Evolutionary conservation across 768 basidiomycete genomes (phyloP), one percentile per base, ranked within the genome.

Genomic region (Auricularia heimuer): DNA sequence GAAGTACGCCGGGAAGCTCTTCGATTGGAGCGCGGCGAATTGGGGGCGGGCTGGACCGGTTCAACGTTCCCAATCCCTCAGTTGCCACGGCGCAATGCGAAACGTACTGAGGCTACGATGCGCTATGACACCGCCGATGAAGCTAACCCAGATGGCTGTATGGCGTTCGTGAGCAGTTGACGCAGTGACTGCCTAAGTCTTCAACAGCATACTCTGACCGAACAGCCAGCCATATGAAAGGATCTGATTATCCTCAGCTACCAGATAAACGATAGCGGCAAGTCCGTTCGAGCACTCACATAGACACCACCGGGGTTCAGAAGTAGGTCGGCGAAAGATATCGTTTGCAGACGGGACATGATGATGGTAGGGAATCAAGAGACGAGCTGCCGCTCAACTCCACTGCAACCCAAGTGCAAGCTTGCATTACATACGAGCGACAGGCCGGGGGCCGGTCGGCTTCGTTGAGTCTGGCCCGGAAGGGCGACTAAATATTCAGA

Each of bases 1-100:
- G 70, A 93, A 93, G 75, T 89, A 92, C 67, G 88, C 73, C 1
- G 91, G 89, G 75, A 90, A 90, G 0, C 81, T 83, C 69, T 81
- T 83, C 71, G 89, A 85, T 71, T 93, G 91, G 39, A 94, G 80
- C 51, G 81, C 77, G 10, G 86, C 83, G 66, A 93, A 93, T 65
- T 88, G 85, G 61, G 85, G 82, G 60, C 89, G 83, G 18, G 89
- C 85, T 88, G 66, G 4, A 29, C 65, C n/a, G 60, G 54, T 42
- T 42, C 45, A 47, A 24, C 42, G 47, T 29, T 45, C 35, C 14
- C 33, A 61, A 54, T 18, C 2, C 37, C 16, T 58, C 39, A 24
- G 6, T 61, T 12, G 66, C 62, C 51, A 65, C 24, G 24, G 44
- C 54, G 42, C 65, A 60, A 39, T 10, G 33, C 45, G 54, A 63